A percentile compares a stretch with the other conserved stretches of the same genome.
Conservation (phyloP, 768 basidiomycete species). For the Suillus ampliporus region DNA sequence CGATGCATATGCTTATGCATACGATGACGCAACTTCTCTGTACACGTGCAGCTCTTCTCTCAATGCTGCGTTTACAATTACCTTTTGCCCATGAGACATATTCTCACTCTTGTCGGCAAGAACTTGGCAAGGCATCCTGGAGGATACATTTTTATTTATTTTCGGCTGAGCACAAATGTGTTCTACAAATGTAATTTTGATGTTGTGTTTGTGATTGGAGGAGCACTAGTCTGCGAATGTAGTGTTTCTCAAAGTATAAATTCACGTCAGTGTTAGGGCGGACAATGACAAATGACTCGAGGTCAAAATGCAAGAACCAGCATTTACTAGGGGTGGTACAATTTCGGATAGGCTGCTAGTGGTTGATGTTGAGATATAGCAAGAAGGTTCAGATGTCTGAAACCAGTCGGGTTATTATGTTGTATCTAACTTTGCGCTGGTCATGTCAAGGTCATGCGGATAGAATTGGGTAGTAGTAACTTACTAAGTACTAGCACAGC, state of each 20-base stretch:
- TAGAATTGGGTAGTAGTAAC: no score
- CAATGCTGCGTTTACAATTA: conserved; percentile 50
- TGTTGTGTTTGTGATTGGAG: background rate
- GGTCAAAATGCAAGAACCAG: no score
- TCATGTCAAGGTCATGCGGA: no score
- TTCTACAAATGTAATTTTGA: no score
- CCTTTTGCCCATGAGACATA: conserved; percentile 45
- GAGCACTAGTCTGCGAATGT: no score
- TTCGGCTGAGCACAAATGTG: no score
- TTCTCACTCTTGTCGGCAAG: background rate
- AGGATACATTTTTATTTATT: background rate
- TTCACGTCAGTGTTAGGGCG: background rate
- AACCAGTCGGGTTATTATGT: no score
- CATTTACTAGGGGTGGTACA: no score
- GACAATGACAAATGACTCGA: no score
- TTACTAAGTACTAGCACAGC: no score
- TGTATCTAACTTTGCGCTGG: no score
- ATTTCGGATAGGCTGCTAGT: background rate
- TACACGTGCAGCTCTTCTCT: conserved; percentile 45
- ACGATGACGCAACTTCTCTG: conserved; percentile 54
- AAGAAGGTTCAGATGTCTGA: background rate
- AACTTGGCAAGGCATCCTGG: background rate
- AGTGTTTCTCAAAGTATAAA: background rate
- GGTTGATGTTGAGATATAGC: background rate
- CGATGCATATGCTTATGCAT: conserved; percentile 57